Conservation (phyloP, 768 basidiomycete genomes). For the Tephrocybe sp. region DNA sequence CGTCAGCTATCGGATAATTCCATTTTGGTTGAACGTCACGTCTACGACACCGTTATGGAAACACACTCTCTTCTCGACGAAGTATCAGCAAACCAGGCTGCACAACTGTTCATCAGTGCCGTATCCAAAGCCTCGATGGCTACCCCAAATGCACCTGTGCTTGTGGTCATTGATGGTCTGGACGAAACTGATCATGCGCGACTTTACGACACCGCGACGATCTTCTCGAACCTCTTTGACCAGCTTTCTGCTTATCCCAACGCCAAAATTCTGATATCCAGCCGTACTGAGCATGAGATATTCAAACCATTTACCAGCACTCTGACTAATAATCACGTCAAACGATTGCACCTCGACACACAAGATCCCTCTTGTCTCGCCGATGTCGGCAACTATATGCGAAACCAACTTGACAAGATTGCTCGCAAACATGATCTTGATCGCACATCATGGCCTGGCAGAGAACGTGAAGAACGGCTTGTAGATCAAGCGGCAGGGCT, state of each 20-base stretch:
- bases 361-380: conserved; percentile 4
- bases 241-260: conserved; percentile 2
- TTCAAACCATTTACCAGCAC: conserved; percentile 5
- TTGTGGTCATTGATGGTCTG: conserved; percentile 17
- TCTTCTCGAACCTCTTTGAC: conserved; percentile 9
- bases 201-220: conserved; percentile 6
- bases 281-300: conserved; percentile 15
- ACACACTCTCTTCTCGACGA: conserved; percentile 1
- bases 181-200: conserved; percentile 12
- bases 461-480: conserved; percentile 1
- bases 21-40: not conserved
- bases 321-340: conserved; percentile 5
- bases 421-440: conserved; percentile 5
- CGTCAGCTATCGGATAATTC: not conserved
- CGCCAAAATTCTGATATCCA: conserved; percentile 15
- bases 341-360: conserved; percentile 14
- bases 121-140: conserved; percentile 5
- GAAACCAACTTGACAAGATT: not conserved
- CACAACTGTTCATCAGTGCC: conserved; percentile 12
- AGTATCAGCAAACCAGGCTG: conserved; percentile 10
- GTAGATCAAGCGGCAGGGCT: conserved; percentile 4
- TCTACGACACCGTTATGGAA: conserved; percentile 6
- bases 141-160: conserved; percentile 2
- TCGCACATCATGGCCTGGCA: conserved; percentile 7
- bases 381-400: conserved; percentile 12